Evolutionary conservation across 2,329 filamentous ascomycete species (phyloP), one percentile per base, ranked within the genome.

Genomic region (Paramyrothecium sp.): DNA sequence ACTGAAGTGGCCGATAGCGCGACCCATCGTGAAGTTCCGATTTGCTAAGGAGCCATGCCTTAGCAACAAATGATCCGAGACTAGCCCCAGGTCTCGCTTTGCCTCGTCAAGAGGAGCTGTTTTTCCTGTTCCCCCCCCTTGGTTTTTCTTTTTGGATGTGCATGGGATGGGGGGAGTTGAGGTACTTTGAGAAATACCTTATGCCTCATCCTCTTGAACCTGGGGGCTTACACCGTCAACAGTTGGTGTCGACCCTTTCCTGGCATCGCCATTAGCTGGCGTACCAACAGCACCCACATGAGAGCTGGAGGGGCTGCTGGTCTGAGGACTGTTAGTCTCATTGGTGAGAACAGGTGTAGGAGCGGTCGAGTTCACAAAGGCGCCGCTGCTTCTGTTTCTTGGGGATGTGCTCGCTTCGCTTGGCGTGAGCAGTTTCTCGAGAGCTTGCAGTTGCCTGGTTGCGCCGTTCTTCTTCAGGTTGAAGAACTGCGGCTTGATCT

Each of bases 311-410:
- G 87, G 79, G 58, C 82, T 86, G 68, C 79, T 87, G 69, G 84
- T 90, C 64, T 87, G 85, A 2, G 87, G 87, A 61, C 86, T 90
- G 67, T 89, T 89, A 44, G 84, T 84, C 64, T 88, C 88, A 63
- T 83, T 88, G 2, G 87, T 89, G 55, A 91, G 79, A 21, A 81
- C 80, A 2, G 89, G 89, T 1, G 88, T 89, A 10, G 87, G 84
- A 1, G 82, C 81, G 11, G 79, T 77, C 54, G 86, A 81, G 73
- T 75, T 72, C 67, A n/a, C n/a, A n/a, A n/a, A n/a, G n/a, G 76
- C 73, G 63, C 83, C 74, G 56, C 78, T 73, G 19, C 10, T 51
- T 5, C 17, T 55, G 67, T 68, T 54, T 55, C 56, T 60, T 59
- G 66, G 65, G 49, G 52, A 33, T 10, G 51, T 17, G 61, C 69